phyloP scores from a whole-genome alignment of 192 early-diverging fungal genomes.

The Gryganskiella cystojenkinii region DNA sequence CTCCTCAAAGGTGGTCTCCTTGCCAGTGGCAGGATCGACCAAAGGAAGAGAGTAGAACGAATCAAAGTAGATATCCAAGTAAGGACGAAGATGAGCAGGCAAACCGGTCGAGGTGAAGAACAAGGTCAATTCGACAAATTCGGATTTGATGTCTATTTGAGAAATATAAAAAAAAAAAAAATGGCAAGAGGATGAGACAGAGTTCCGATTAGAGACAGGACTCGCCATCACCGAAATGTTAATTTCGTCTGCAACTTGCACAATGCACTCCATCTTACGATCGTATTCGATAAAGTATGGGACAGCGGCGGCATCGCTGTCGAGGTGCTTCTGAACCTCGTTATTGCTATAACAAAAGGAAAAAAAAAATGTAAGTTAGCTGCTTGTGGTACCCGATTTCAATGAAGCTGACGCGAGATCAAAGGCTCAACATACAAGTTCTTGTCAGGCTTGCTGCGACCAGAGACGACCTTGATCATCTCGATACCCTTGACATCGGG shows the following conservation, averaged over 20 bases:
- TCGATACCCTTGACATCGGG: slow-evolving; percentile 62
- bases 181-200: too few species aligned
- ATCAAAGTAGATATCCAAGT: slow-evolving; percentile 63
- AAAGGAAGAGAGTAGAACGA: slow-evolving; percentile 66
- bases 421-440: slow-evolving; percentile 51
- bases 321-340: slow-evolving; percentile 58
- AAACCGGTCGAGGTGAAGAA: slow-evolving; percentile 57
- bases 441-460: slow-evolving; percentile 51
- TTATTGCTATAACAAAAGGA: slow-evolving; percentile 46
- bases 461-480: slow-evolving; percentile 61
- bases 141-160: slow-evolving; percentile 62
- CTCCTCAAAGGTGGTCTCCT: slow-evolving; percentile 56
- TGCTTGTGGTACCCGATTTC: not conserved
- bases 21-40: slow-evolving; percentile 45
- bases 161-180: too few species aligned
- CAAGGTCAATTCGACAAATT: slow-evolving; percentile 61
- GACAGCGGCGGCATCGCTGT: slow-evolving; percentile 55
- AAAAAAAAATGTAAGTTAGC: slow-evolving; percentile 8
- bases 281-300: slow-evolving; percentile 68
- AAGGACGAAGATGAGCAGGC: slow-evolving; percentile 58
- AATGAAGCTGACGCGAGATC: too few species aligned
- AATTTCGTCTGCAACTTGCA: too few species aligned
- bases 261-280: slow-evolving; percentile 45
- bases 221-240: too few species aligned
- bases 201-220: too few species aligned